Percentiles rank a stretch among this genome's conserved stretches.
These are phyloP conservation scores for Suillus hirtellus DNA, from an alignment of 768 basidiomycete species.

Conservation along the genomic window DNA sequence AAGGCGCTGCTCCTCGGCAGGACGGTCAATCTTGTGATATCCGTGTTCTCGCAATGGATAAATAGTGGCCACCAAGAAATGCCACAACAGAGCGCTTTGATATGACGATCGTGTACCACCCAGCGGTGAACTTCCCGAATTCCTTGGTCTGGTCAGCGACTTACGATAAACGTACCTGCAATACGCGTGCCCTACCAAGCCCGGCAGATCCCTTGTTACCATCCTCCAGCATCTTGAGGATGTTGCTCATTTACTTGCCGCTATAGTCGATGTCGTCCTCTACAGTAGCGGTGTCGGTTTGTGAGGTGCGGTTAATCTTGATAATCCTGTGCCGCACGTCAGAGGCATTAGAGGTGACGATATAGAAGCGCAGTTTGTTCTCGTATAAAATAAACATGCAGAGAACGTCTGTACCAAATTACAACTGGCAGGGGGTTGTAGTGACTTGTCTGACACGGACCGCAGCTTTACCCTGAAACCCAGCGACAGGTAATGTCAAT, in stretches of 20 bases:
- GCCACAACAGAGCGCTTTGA: conserved; percentile 91
- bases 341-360: conserved; percentile 87
- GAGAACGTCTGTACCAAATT: conserved; percentile 5
- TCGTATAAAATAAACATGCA: conserved; percentile 89
- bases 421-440: background rate
- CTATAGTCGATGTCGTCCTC: conserved; percentile 91
- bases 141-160: conserved; percentile 38
- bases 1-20: conserved; percentile 84
- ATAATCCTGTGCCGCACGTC: conserved; percentile 89
- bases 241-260: conserved; percentile 83
- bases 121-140: conserved; percentile 91
- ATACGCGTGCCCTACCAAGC: conserved; percentile 72
- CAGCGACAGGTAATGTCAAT: no score
- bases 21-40: conserved; percentile 84
- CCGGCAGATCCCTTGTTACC: conserved; percentile 90
- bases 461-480: background rate
- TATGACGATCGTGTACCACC: conserved; percentile 94
- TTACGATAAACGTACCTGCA: conserved; percentile 39
- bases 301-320: conserved; percentile 87
- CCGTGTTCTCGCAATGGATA: conserved; percentile 93
- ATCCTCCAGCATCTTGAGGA: conserved; percentile 94
- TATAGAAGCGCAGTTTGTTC: conserved; percentile 88
- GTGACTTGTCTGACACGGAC: background rate
- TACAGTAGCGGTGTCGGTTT: conserved; percentile 70
- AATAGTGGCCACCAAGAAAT: conserved; percentile 90